phyloP scores from a whole-genome alignment of 169 alveolate species.

The Eimeria maxima region DNA sequence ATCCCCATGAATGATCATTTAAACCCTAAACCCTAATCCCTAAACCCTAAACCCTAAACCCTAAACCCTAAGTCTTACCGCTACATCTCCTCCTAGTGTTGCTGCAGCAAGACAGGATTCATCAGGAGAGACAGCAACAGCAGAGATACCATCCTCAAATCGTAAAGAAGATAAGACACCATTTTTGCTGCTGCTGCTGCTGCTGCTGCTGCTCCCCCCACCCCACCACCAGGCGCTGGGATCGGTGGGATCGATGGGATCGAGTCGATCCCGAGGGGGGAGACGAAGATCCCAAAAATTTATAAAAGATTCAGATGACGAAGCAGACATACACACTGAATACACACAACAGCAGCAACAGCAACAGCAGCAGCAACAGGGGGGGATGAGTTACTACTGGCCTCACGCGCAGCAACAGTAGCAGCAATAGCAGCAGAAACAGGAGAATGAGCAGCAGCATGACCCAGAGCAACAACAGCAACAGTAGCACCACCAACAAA shows the following conservation, averaged over 20 bases:
- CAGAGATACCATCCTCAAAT: conserved; percentile 54
- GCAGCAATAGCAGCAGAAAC: background rate
- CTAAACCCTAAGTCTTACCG: conserved; percentile 8
- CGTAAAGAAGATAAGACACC: background rate
- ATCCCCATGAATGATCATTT: no score
- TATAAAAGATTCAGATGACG: conserved; percentile 46
- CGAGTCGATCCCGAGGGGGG: conserved; percentile 24
- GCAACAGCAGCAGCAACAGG: background rate
- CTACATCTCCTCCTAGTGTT: conserved; percentile 54
- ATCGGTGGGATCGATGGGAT: background rate
- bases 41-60: background rate
- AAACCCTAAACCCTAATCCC: background rate
- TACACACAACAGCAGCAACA: background rate
- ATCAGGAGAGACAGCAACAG: conserved; percentile 65
- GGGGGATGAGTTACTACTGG: no score
- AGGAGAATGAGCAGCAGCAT: background rate
- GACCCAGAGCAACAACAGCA: background rate
- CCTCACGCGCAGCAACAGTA: background rate
- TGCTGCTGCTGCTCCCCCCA: background rate
- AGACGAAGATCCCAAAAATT: conserved; percentile 72
- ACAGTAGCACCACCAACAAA: background rate
- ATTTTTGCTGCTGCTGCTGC: no score
- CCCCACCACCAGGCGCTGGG: conserved; percentile 16
- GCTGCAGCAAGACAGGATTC: conserved; percentile 51
- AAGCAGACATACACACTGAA: conserved; percentile 64